phyloP scores from a whole-genome alignment of 106 monocot species.

The Dendrobium catenatum region DNA sequence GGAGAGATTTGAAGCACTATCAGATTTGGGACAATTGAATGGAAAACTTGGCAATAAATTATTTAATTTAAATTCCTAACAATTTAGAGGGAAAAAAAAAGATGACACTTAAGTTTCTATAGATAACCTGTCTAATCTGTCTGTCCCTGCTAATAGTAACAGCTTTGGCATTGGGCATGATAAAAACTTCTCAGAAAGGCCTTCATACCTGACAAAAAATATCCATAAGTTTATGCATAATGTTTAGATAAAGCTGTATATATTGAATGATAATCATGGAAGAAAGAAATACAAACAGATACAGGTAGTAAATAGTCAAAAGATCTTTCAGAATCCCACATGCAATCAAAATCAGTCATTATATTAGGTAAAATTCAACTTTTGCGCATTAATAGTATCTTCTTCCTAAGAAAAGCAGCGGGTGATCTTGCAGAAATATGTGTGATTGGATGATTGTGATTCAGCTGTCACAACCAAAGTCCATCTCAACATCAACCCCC shows the following conservation, averaged over 20 bases:
- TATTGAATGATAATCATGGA: not conserved
- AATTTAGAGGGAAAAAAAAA: not conserved
- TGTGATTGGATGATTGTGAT: not conserved
- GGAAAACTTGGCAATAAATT: not conserved
- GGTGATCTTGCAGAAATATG: not conserved
- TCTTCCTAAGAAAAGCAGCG: not conserved
- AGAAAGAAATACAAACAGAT: not conserved
- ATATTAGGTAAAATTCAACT: not conserved
- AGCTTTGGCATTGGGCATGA: slow-evolving; percentile 81
- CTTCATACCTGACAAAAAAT: slow-evolving; percentile 71
- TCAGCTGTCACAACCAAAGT: not conserved
- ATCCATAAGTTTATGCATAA: not conserved
- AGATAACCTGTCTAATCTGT: slow-evolving; percentile 91
- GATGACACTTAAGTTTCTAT: not conserved
- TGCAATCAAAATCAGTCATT: not conserved
- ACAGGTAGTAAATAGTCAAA: not conserved
- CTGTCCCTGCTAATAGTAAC: slow-evolving; percentile 92
- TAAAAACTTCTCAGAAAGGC: slow-evolving; percentile 89
- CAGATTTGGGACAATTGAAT: not conserved
- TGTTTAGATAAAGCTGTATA: not conserved
- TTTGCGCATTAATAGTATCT: not conserved
- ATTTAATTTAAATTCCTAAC: not conserved
- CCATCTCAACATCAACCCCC: not conserved
- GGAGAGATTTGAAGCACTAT: not conserved
- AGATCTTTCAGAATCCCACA: not conserved